Evolutionary conservation across 495 filamentous ascomycete species (phyloP), one percentile per base, ranked within the genome.

Genomic region (Choiromyces venosus): DNA sequence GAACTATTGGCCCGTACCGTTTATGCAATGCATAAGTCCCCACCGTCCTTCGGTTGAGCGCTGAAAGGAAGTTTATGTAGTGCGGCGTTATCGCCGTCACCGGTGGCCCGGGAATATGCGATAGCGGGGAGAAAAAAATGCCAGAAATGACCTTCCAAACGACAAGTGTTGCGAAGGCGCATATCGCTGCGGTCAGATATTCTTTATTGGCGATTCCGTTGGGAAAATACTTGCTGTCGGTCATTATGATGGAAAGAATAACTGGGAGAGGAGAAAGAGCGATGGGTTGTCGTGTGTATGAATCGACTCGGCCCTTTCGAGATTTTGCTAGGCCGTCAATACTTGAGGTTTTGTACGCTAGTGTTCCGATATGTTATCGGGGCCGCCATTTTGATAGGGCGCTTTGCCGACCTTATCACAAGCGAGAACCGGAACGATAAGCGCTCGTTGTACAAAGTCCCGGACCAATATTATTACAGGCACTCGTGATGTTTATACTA

Each of bases 101-200:
- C 14, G 12, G 33, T 8, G 56, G 56, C 2, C 67, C 19, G 10
- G 71, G 39, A 16, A 44, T n/a, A n/a, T 68, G 56, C 3, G 72
- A 76, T 14, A 70, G 67, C 5, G 71, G 67, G 21, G 74, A 70
- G 67, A 74, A 68, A 19, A 71, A 71, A 37, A 76, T 16, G 25
- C 8, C 52, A 29, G 52, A 61, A 33, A 61, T 29, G 33, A 33
- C 10, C 25, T 61, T 61, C 52, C 52, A 61, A 33, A 33, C 12
- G 25, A 61, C 16, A 29, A 61, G 3, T 0, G 25, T 5, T 29
- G 25, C 52, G 52, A 61, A 61, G 12, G 12, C 52, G 52, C 52
- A 16, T 16, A 61, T 61, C 52, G 4, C 52, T 1, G 52, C 25
- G 25, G 25, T 61, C 10, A 61, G 25, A 14, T 33, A 61, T 61